Evolutionary conservation across 1,139 yeast species (phyloP).

Genomic region (Groenewaldozyma sp.): DNA sequence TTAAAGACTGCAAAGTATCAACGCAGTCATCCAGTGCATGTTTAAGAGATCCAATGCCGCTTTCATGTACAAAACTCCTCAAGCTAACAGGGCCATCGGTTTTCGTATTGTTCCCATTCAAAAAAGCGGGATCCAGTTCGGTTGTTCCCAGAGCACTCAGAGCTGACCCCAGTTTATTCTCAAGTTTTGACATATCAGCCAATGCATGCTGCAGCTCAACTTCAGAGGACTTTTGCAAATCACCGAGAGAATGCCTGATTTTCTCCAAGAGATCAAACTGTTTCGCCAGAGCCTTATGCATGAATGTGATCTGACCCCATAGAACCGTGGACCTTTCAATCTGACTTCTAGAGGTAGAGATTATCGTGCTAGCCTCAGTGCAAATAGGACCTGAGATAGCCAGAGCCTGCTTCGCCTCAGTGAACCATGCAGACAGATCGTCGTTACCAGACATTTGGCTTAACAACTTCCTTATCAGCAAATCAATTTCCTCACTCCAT

Average conservation of each 20-base stretch:
- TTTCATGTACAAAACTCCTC: slow-evolving; percentile 39
- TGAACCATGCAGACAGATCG: too few relatives aligned
- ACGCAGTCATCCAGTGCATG: slow-evolving; percentile 22
- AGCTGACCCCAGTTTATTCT: slow-evolving; percentile 27
- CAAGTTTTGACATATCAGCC: slow-evolving; percentile 19
- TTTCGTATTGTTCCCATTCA: slow-evolving; percentile 6
- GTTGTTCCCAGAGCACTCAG: slow-evolving; percentile 27
- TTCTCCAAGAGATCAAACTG: slow-evolving; percentile 22
- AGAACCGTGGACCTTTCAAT: slow-evolving; percentile 27
- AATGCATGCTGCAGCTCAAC: slow-evolving; percentile 18
- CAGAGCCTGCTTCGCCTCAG: slow-evolving; percentile 29
- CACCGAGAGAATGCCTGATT: slow-evolving; percentile 14
- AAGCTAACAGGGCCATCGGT: slow-evolving; percentile 18
- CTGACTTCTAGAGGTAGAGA: slow-evolving; percentile 21
- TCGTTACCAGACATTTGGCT: too few relatives aligned
- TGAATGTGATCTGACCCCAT: slow-evolving; percentile 29
- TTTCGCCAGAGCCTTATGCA: slow-evolving; percentile 25
- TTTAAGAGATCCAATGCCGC: slow-evolving; percentile 24
- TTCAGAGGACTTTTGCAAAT: slow-evolving; percentile 10
- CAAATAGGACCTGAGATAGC: slow-evolving; percentile 32
- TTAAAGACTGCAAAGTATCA: slow-evolving; percentile 21
- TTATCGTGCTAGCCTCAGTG: slow-evolving; percentile 27
- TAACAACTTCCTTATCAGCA: too few relatives aligned
- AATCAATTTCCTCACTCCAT: too few relatives aligned
- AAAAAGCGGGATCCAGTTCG: slow-evolving; percentile 25